phyloP scores from a whole-genome alignment of 208 protist species.

The Trypanosoma platydactyli region DNA sequence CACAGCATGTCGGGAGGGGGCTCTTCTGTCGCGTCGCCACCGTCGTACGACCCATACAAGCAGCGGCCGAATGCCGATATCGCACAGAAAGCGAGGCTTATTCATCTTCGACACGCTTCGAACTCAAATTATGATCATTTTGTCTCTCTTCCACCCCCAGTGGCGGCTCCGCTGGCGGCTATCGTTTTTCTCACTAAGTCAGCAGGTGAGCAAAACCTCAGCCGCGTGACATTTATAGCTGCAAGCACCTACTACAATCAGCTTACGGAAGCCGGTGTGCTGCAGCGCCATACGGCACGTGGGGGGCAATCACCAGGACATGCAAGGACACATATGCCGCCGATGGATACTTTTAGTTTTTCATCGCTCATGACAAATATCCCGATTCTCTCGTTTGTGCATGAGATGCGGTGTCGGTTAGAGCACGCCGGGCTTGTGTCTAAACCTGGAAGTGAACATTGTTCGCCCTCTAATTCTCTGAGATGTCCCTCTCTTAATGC shows the following conservation, averaged over 20 bases:
- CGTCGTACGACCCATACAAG: conserved; percentile 19
- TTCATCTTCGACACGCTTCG: not conserved
- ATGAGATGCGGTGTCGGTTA: conserved; percentile 86
- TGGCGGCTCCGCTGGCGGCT: conserved; percentile 70
- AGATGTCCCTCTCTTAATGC: conserved; percentile 20
- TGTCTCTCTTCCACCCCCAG: conserved; percentile 55
- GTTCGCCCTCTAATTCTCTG: conserved; percentile 16
- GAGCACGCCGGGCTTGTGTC: conserved; percentile 60
- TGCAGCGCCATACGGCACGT: conserved; percentile 29
- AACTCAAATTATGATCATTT: conserved; percentile 27
- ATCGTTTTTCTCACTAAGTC: conserved; percentile 89
- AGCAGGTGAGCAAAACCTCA: conserved; percentile 83
- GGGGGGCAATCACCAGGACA: not conserved
- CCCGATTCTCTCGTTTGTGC: conserved; percentile 79
- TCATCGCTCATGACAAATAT: conserved; percentile 86
- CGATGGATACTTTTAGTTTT: conserved; percentile 89
- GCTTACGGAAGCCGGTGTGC: conserved; percentile 65
- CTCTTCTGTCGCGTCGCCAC: conserved; percentile 8
- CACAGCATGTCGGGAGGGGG: conserved; percentile 19
- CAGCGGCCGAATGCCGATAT: not conserved
- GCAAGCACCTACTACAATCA: conserved; percentile 84
- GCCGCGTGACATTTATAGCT: conserved; percentile 73
- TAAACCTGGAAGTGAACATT: conserved; percentile 15
- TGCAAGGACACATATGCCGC: conserved; percentile 37
- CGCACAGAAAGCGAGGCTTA: not conserved